Evolutionary conservation across 306 rosid genomes (phyloP).

Genomic region (Ziziphus jujuba): DNA sequence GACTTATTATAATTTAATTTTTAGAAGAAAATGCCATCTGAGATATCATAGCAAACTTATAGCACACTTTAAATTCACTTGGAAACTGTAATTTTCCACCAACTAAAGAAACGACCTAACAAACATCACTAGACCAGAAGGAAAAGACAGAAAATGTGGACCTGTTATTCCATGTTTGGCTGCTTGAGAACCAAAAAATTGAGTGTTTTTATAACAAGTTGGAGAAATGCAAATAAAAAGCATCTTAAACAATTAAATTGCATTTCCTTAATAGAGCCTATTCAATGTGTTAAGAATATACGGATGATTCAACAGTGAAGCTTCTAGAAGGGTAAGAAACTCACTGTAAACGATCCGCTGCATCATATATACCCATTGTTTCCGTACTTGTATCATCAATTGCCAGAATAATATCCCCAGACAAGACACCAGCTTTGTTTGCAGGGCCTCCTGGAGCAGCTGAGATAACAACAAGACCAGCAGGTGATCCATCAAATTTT

Average conservation of each 20-base stretch:
- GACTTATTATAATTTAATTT: background rate
- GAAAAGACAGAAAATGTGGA: background rate
- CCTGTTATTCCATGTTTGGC: background rate
- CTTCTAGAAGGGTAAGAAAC: slow-evolving; percentile 41
- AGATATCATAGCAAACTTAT: background rate
- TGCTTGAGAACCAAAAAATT: background rate
- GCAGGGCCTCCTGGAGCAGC: slow-evolving; percentile 97
- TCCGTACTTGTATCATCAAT: slow-evolving; percentile 81
- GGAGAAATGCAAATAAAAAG: background rate
- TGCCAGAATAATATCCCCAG: slow-evolving; percentile 83
- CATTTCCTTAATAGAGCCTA: background rate
- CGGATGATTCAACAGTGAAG: slow-evolving; percentile 21
- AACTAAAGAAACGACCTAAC: background rate
- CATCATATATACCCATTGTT: slow-evolving; percentile 86
- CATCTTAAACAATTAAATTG: background rate
- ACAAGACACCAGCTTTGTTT: slow-evolving; percentile 71
- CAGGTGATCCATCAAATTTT: slow-evolving; percentile 50
- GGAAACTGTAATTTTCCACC: background rate
- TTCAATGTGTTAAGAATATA: slow-evolving; percentile 9
- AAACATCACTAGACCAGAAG: background rate
- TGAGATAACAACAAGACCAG: slow-evolving; percentile 80
- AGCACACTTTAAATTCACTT: background rate
- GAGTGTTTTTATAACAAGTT: background rate
- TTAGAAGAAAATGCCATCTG: background rate
- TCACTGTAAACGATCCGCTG: slow-evolving; percentile 92